phyloP scores from a whole-genome alignment of 768 basidiomycete species.

The Mycena kentingensis region DNA sequence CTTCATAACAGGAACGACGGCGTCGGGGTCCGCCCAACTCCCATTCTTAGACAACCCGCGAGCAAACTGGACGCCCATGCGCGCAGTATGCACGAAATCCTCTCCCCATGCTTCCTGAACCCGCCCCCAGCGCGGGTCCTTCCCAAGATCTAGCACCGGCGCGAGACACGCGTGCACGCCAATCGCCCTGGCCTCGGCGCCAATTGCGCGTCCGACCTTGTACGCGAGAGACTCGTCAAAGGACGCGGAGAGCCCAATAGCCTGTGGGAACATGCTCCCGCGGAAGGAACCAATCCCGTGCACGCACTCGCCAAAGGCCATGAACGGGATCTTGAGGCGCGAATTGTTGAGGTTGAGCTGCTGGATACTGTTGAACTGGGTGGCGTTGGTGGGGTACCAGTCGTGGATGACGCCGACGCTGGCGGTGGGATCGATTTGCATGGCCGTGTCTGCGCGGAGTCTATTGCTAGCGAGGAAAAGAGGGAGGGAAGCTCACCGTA shows the following conservation, averaged over 20 bases:
- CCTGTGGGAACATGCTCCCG: slow-evolving; percentile 30
- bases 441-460: slow-evolving; percentile 9
- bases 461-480: not conserved
- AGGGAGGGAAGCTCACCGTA: slow-evolving; percentile 5
- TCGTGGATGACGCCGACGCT: slow-evolving; percentile 18
- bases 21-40: slow-evolving; percentile 28
- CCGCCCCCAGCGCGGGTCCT: slow-evolving; percentile 29
- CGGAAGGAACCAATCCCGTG: slow-evolving; percentile 30
- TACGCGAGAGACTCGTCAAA: slow-evolving; percentile 24
- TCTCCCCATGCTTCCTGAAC: slow-evolving; percentile 33
- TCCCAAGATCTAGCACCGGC: slow-evolving; percentile 31
- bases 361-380: slow-evolving; percentile 27
- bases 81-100: slow-evolving; percentile 27
- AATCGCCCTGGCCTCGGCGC: slow-evolving; percentile 27
- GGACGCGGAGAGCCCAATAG: slow-evolving; percentile 24
- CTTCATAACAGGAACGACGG: slow-evolving; percentile 30
- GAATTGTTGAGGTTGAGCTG: slow-evolving; percentile 25
- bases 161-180: slow-evolving; percentile 29
- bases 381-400: slow-evolving; percentile 24
- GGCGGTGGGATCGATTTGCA: slow-evolving; percentile 11
- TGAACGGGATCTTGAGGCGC: slow-evolving; percentile 26
- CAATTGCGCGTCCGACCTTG: slow-evolving; percentile 27
- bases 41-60: slow-evolving; percentile 30
- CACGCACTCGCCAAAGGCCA: slow-evolving; percentile 28
- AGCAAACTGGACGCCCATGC: slow-evolving; percentile 29